Evolutionary conservation across 2,329 filamentous ascomycete species (phyloP).

Genomic region (Xylariaceae sp.): DNA sequence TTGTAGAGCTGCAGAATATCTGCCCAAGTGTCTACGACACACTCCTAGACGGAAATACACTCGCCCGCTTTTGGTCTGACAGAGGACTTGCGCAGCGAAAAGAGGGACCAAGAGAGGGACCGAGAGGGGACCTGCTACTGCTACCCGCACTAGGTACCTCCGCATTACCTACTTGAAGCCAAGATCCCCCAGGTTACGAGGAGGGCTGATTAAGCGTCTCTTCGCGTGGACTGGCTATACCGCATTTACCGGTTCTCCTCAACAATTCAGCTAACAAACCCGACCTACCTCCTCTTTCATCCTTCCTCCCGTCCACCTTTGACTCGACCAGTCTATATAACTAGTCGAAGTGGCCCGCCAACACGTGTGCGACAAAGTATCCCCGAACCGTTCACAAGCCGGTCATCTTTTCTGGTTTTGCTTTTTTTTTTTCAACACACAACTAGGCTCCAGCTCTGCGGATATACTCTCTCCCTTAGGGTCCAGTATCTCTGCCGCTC

Average conservation of each 20-base stretch:
- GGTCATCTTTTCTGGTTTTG: conserved; percentile 14
- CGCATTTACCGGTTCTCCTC: conserved; percentile 13
- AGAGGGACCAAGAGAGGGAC: too few species aligned
- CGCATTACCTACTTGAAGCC: neutral
- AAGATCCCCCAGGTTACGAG: conserved; percentile 1
- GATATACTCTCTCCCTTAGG: too few species aligned
- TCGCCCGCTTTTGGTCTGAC: conserved; percentile 8
- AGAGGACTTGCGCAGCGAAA: conserved; percentile 7
- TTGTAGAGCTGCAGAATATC: too few species aligned
- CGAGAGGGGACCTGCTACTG: neutral
- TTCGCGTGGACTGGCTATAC: conserved; percentile 8
- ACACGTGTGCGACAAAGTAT: conserved; percentile 23
- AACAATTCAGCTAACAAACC: neutral
- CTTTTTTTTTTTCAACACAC: neutral
- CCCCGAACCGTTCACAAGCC: conserved; percentile 25
- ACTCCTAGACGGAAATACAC: neutral
- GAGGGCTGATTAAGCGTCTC: conserved; percentile 15
- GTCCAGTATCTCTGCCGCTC: neutral
- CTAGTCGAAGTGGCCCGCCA: conserved; percentile 23
- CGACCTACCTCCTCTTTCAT: conserved; percentile 14
- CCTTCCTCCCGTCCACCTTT: conserved; percentile 10
- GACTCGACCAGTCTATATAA: conserved; percentile 13
- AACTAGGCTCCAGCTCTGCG: neutral
- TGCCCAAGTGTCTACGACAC: too few species aligned
- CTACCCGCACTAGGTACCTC: neutral